Base-by-base conservation (phyloP, 2,329 filamentous ascomycete species). In the Penicillium concentricum region DNA sequence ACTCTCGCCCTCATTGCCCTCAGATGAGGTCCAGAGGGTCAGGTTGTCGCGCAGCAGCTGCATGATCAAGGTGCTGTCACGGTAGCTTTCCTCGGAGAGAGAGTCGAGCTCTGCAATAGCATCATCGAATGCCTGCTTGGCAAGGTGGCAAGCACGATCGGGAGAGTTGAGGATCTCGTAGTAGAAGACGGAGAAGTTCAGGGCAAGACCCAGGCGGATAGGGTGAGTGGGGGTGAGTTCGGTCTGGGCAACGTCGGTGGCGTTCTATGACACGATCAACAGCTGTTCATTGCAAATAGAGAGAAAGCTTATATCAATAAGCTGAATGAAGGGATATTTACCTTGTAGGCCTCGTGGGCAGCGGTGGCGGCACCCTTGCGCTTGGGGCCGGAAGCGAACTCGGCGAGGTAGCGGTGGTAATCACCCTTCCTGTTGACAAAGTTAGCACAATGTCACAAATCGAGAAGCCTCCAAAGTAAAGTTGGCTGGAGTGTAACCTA, bases 121-220 rank as follows among this genome's bases (percentile, higher is more conserved):
- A 78, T 97, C 93, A 77, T 97, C 93, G 74, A 97, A 97, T 49
- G 94, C 93, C 84, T 97, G 93, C 87, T 97, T 97, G 80, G 93
- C 93, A 67, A 97, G 87, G 78, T 97, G 93, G 87, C 93, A 97
- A 74, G 93, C 93, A 76, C 90, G 91, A 80, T 97, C 92, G 73
- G 92, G 93, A 35, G 92, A 95, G 88, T 97, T 97, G 76, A 97
- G 84, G 77, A 97, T 97, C 86, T 97, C 94, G 81, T 97, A 96
- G 87, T 96, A 96, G 85, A 97, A 97, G 73, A 97, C 93, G 64
- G 92, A 97, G 87, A 97, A 97, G 89, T 97, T 97, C 70, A 97
- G 87, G 68, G 93, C 93, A 73, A 97, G 89, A 78, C 93, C 93
- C 66, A 97, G 91, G 73, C 93, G 92, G 82, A 97, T 97, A 71